Percentiles rank a stretch among this genome's conserved stretches.
Evolutionary conservation across 2,329 filamentous ascomycete genomes (phyloP).

Genomic region (Alternaria rosae): DNA sequence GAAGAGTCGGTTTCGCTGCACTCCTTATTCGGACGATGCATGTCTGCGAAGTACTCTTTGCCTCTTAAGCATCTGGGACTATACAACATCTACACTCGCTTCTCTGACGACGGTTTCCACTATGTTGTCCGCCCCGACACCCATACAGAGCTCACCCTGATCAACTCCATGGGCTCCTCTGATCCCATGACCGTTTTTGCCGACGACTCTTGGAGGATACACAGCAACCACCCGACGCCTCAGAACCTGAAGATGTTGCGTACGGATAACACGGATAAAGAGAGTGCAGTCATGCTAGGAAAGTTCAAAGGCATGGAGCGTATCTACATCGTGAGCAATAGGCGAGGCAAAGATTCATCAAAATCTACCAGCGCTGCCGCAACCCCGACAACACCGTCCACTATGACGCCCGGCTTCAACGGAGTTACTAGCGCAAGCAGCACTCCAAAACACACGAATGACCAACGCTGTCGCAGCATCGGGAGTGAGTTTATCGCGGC

Average conservation of each 20-base stretch:
- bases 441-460: conserved; percentile 30
- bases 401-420: conserved; percentile 27
- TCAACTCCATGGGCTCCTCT: conserved; percentile 61
- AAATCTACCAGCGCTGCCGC: conserved; percentile 36
- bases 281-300: conserved; percentile 54
- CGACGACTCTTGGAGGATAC: conserved; percentile 62
- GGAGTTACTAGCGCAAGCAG: conserved; percentile 25
- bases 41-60: conserved; percentile 57
- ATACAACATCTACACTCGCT: conserved; percentile 65
- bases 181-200: conserved; percentile 60
- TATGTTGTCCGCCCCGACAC: conserved; percentile 51
- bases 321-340: conserved; percentile 60
- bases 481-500: conserved; percentile 59
- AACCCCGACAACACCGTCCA: conserved; percentile 40
- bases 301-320: conserved; percentile 57
- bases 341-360: conserved; percentile 28
- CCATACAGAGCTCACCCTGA: conserved; percentile 60
- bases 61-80: conserved; percentile 60
- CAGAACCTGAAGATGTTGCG: conserved; percentile 57
- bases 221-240: conserved; percentile 31
- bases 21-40: conserved; percentile 64
- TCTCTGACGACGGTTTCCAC: conserved; percentile 56
- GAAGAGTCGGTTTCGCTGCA: conserved; percentile 64
- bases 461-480: conserved; percentile 45
- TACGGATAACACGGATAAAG: conserved; percentile 57